These are phyloP conservation scores for Fagus crenata DNA, from an alignment of 306 rosid genomes.

Conservation along the genomic window DNA sequence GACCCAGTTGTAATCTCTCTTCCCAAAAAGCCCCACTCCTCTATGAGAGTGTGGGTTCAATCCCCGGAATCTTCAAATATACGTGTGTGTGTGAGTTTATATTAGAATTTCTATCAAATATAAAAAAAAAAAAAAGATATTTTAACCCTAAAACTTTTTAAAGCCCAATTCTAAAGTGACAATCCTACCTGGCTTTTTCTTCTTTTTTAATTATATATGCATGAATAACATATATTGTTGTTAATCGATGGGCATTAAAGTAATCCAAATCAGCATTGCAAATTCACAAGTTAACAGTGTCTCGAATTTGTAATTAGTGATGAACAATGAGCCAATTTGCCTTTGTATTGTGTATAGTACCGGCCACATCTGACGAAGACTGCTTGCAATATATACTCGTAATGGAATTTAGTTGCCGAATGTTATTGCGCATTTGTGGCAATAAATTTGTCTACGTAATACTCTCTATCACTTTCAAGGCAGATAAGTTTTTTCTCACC, in stretches of 20 bases:
- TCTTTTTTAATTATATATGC: too few relatives aligned
- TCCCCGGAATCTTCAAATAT: too few relatives aligned
- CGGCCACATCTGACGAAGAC: neutral
- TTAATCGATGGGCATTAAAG: neutral
- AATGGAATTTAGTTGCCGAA: constrained; percentile 3
- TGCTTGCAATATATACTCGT: neutral
- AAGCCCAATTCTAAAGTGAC: too few relatives aligned
- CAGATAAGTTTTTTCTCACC: constrained; percentile 1
- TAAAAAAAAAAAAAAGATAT: too few relatives aligned
- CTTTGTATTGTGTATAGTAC: neutral
- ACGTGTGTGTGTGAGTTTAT: too few relatives aligned
- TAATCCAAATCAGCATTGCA: neutral
- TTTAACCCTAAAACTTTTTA: too few relatives aligned
- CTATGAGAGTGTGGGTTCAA: too few relatives aligned
- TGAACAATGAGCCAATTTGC: neutral
- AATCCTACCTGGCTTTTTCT: too few relatives aligned
- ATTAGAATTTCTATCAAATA: too few relatives aligned
- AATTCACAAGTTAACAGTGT: neutral
- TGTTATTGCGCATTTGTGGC: neutral
- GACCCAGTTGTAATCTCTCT: too few relatives aligned
- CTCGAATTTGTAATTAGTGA: neutral
- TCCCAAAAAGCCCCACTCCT: too few relatives aligned
- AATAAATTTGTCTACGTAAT: neutral
- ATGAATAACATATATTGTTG: too few relatives aligned
- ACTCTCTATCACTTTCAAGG: neutral